phyloP scores from a whole-genome alignment of 164 flowering plant genomes.

The Kingdonia uniflora region DNA sequence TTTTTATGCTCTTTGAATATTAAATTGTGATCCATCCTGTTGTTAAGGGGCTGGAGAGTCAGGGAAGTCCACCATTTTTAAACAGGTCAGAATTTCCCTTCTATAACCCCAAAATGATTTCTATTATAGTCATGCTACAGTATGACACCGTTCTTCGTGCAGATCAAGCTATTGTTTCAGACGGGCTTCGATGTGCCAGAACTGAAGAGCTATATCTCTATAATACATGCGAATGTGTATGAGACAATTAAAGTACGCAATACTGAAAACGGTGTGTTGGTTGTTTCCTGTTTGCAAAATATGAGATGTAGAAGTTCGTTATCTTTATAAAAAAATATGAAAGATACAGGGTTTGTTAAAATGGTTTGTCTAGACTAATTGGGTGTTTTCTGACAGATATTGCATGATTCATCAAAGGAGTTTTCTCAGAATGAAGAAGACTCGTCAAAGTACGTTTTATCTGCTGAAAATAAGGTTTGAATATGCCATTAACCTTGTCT shows the following conservation, averaged over 20 bases:
- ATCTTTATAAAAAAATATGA: too few species aligned
- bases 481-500: slow-evolving; percentile 11
- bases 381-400: slow-evolving; percentile 36
- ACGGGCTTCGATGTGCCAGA: slow-evolving; percentile 93
- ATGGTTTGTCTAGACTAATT: not conserved
- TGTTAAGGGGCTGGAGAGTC: slow-evolving; percentile 90
- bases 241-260: slow-evolving; percentile 99
- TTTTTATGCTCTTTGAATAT: not conserved
- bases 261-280: slow-evolving; percentile 85
- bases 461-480: slow-evolving; percentile 72
- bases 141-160: slow-evolving; percentile 19
- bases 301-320: slow-evolving; percentile 13
- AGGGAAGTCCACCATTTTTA: slow-evolving; percentile 95
- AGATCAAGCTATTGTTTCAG: slow-evolving; percentile 95
- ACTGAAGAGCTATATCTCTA: slow-evolving; percentile 73
- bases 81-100: slow-evolving; percentile 57
- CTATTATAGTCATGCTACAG: not conserved
- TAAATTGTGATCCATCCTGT: not conserved
- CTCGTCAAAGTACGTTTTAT: slow-evolving; percentile 54
- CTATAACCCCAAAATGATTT: not conserved
- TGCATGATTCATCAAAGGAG: slow-evolving; percentile 83
- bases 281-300: slow-evolving; percentile 47
- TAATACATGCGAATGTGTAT: slow-evolving; percentile 93
- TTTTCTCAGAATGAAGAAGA: slow-evolving; percentile 67
- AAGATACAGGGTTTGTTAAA: too few species aligned